Percentiles rank a stretch among this genome's conserved stretches.
Conservation (phyloP, 768 basidiomycete species). For the Mycena vulgaris region DNA sequence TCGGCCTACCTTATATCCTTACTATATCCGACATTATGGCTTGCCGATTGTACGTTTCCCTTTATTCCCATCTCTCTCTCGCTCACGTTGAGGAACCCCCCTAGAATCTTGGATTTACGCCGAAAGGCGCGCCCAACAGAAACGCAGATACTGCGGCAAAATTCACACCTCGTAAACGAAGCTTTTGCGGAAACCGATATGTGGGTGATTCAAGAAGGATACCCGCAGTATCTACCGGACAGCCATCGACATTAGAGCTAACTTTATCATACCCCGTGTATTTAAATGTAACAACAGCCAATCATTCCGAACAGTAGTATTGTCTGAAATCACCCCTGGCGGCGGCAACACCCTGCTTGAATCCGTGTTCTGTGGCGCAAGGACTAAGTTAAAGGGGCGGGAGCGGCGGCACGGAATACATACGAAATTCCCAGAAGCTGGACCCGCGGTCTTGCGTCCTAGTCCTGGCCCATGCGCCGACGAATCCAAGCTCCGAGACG, state of each 20-base stretch:
- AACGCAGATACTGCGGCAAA: constrained; percentile 48
- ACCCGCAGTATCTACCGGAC: not conserved
- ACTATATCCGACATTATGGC: constrained; percentile 56
- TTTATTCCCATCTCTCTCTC: not conserved
- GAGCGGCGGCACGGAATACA: constrained; percentile 31
- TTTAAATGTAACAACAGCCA: too few relatives aligned
- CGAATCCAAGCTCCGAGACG: constrained; percentile 76
- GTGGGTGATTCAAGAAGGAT: constrained; percentile 25
- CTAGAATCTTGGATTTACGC: constrained; percentile 60
- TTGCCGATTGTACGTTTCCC: constrained; percentile 50
- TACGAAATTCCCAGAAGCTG: constrained; percentile 79
- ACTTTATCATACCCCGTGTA: too few relatives aligned
- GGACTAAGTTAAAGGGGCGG: not conserved
- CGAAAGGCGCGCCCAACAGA: constrained; percentile 52
- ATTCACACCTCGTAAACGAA: constrained; percentile 48
- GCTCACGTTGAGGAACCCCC: constrained; percentile 4
- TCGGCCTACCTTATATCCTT: constrained; percentile 55
- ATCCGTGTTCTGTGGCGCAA: constrained; percentile 67
- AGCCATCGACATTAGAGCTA: not conserved
- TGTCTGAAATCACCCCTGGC: constrained; percentile 56
- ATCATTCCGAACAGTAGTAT: constrained; percentile 45
- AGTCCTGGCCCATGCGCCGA: constrained; percentile 69
- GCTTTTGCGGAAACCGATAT: constrained; percentile 19
- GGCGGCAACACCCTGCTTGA: constrained; percentile 66
- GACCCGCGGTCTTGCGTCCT: constrained; percentile 61